Conservation (phyloP, 2,329 filamentous ascomycete species). For the Paecilomyces dactylethromorphus region DNA sequence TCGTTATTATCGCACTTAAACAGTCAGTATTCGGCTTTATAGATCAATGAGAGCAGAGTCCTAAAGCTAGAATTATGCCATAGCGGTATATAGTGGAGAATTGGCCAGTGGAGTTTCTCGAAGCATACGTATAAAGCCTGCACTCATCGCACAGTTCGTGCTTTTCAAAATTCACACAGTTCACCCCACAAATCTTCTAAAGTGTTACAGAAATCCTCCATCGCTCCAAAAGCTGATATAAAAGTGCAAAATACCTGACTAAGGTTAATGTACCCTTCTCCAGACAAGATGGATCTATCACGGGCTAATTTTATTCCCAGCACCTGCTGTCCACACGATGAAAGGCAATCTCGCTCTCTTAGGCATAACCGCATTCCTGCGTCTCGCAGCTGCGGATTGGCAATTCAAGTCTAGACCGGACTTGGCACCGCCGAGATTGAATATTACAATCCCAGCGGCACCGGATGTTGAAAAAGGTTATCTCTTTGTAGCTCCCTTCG, state of each 20-base stretch:
- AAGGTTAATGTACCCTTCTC: neutral
- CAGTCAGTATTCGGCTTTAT: neutral
- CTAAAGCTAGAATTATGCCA: neutral
- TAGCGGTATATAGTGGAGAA: neutral
- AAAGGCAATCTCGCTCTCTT: neutral
- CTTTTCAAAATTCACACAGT: too few relatives aligned
- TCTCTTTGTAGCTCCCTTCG: constrained; percentile 5
- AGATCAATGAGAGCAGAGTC: neutral
- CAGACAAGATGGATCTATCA: neutral
- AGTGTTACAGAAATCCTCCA: neutral
- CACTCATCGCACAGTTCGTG: neutral
- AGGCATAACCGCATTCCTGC: neutral
- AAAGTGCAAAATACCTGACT: neutral
- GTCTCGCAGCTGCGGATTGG: neutral
- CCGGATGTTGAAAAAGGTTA: constrained; percentile 7
- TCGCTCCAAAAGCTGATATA: neutral
- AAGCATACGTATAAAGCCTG: neutral
- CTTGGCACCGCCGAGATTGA: constrained; percentile 19
- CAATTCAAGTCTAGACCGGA: constrained; percentile 4
- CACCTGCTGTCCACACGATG: neutral
- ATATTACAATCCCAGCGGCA: constrained; percentile 6
- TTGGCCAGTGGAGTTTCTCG: neutral
- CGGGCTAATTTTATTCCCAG: neutral
- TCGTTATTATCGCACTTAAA: neutral
- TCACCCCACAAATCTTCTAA: too few relatives aligned